Base-by-base conservation (phyloP, 2,329 filamentous ascomycete species). In the Phialophora expanda region DNA sequence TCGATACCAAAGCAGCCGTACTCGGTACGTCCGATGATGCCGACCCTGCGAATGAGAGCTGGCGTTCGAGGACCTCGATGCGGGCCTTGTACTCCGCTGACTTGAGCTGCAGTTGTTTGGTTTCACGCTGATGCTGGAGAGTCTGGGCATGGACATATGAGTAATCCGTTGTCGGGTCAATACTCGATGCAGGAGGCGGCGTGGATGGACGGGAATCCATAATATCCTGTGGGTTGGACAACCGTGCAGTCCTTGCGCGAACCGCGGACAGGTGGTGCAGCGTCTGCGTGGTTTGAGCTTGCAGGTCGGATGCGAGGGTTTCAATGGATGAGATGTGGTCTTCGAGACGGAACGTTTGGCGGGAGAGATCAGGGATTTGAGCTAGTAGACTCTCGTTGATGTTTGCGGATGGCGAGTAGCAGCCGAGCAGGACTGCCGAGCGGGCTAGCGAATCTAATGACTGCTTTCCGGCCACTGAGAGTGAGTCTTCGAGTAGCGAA, bases 41-140 rank as follows among this genome's bases (percentile, higher is more conserved):
- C 11, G 46, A 2, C 2, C 20, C 41, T 32, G 34, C 17, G 12
- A 54, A 8, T 20, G 66, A 9, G 68, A 68, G 46, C 65, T 77
- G 48, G 50, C 75, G 75, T 58, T 78, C 74, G 12, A 80, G 70
- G 7, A 81, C 75, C 64, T 80, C 74, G 69, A 86, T 78, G 50
- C 83, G 83, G 62, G 88, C 85, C 56, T 81, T 79, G 65, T 91
- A 86, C 73, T 95, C 91, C 17, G 86, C 86, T 1, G 93, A 80
- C 71, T 89, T 89, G 2, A 86, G 79, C 14, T 83, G 79, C 44
- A 91, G 80, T n/a, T 85, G 78, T 75, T 92, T 92, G 56, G 89
- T 86, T 63, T 84, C 87, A 62, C 90, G 87, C 69, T 89, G 87
- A 78, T 90, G 86, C 58, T 95, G 89, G 3, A 89, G 82, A n/a